These are phyloP conservation scores for Plasmodium berghei DNA, from an alignment of 169 alveolate genomes.

Conservation along the genomic window DNA sequence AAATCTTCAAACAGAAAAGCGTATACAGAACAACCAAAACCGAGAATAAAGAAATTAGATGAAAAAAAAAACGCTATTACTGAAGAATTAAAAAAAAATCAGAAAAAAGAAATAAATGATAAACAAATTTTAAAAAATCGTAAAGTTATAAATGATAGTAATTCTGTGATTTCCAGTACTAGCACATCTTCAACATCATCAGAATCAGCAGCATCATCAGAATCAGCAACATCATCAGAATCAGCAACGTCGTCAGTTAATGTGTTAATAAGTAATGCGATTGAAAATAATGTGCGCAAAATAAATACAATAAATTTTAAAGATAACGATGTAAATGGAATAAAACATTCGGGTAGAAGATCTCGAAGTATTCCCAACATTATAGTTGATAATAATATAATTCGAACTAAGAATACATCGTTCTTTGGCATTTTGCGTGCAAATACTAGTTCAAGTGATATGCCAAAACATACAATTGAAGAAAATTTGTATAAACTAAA, in stretches of 20 bases:
- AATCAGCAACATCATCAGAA: background rate
- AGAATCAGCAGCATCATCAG: too few species aligned
- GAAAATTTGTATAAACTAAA: background rate
- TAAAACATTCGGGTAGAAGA: background rate
- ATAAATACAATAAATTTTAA: background rate
- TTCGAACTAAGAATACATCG: background rate
- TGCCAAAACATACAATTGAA: background rate
- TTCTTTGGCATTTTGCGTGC: background rate
- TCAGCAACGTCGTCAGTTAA: background rate
- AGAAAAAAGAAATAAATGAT: conserved; percentile 8
- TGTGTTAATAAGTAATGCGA: background rate
- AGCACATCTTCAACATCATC: conserved; percentile 1
- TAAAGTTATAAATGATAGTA: background rate
- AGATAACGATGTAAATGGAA: background rate
- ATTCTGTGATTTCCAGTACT: background rate
- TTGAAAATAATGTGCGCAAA: conserved; percentile 1
- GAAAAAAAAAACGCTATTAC: background rate
- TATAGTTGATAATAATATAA: background rate
- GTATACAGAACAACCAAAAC: background rate
- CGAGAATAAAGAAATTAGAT: background rate
- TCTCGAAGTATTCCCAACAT: background rate
- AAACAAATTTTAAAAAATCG: background rate
- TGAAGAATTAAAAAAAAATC: conserved; percentile 1
- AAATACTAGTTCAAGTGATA: background rate
- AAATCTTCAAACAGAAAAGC: background rate